Percentiles rank a stretch among this genome's conserved stretches.
phyloP scores from a whole-genome alignment of 225 moss, liverwort and hornwort genomes.

The Sphagnum contortum region DNA sequence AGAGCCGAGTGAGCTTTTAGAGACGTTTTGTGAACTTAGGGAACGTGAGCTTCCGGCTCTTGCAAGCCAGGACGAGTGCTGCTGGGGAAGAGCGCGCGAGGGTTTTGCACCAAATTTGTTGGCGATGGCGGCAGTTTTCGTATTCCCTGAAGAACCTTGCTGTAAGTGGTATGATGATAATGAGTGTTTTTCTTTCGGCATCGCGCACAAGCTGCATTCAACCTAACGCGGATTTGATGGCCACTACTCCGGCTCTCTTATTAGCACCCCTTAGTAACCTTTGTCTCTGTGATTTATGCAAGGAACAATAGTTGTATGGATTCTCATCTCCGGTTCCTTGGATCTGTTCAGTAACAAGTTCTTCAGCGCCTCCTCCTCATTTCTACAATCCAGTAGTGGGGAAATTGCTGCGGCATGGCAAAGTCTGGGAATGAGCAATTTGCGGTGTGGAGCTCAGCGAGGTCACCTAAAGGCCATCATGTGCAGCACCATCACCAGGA shows the following conservation, averaged over 20 bases:
- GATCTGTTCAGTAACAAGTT: constrained; percentile 92
- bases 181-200: constrained; percentile 19
- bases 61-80: too few relatives aligned
- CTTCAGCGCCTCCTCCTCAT: constrained; percentile 9
- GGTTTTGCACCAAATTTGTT: too few relatives aligned
- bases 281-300: constrained; percentile 65
- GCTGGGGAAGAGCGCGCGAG: too few relatives aligned
- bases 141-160: too few relatives aligned
- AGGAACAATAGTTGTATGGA: constrained; percentile 89
- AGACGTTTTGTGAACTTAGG: too few relatives aligned
- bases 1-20: too few relatives aligned
- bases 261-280: constrained; percentile 59
- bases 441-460: constrained; percentile 70
- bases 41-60: too few relatives aligned
- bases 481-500: constrained; percentile 66
- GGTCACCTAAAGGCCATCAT: constrained; percentile 75
- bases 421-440: constrained; percentile 82
- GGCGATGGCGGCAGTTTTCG: too few relatives aligned
- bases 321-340: constrained; percentile 83
- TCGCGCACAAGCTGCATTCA: constrained; percentile 62
- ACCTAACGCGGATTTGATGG: constrained; percentile 46
- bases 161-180: too few relatives aligned
- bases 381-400: too few relatives aligned
- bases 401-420: constrained; percentile 12
- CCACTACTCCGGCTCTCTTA: constrained; percentile 45